These are phyloP conservation scores for Camellia oleifera DNA, from an alignment of 179 eudicot species.

Conservation along the genomic window DNA sequence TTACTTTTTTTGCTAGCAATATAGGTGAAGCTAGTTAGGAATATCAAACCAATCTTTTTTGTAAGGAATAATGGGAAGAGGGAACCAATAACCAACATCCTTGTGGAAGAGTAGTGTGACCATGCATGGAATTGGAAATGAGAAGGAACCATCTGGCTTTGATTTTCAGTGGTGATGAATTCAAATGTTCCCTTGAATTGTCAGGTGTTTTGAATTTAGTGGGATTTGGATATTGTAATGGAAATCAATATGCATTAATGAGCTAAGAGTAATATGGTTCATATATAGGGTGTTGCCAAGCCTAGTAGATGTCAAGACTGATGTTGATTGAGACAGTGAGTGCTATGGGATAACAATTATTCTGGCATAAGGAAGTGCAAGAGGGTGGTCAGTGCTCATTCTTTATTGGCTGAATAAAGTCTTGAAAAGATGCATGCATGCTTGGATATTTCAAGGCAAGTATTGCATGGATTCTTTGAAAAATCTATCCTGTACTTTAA, in stretches of 20 bases:
- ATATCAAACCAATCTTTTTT: not conserved
- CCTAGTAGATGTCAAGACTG: not conserved
- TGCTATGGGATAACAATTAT: no score
- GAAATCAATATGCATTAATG: not conserved
- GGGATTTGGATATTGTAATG: not conserved
- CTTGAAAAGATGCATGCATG: no score
- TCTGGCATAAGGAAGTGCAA: no score
- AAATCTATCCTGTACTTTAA: no score
- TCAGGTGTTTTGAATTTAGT: not conserved
- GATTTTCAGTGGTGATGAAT: not conserved
- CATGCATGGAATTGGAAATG: not conserved
- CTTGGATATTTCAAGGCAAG: no score
- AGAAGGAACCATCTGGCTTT: conserved; percentile 2
- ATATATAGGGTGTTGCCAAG: not conserved
- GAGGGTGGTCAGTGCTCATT: no score
- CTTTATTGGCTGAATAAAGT: no score
- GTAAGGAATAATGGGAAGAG: not conserved
- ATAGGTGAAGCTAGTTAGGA: not conserved
- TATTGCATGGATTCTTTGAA: no score
- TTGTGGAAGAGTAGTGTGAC: not conserved
- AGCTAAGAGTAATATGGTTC: conserved; percentile 7
- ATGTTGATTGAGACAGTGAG: not conserved
- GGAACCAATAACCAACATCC: not conserved
- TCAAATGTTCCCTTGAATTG: conserved; percentile 2
- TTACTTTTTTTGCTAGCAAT: not conserved